Percentiles rank a stretch among this genome's conserved stretches.
phyloP scores from a whole-genome alignment of 139 green algal genomes.

The Desmodesmus armatus region DNA sequence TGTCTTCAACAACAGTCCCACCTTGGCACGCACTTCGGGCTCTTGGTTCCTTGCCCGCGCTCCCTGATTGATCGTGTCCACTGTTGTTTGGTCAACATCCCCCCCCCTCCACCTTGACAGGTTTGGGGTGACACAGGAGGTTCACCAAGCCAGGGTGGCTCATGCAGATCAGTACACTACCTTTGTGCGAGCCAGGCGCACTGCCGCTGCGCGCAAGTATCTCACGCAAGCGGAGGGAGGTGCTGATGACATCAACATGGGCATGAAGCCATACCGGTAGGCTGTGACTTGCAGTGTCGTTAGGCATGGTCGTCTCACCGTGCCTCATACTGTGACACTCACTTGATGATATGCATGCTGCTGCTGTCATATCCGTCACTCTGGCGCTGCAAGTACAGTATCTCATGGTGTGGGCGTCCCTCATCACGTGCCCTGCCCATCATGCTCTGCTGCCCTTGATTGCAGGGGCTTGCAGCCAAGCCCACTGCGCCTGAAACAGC shows the following conservation, averaged over 20 bases:
- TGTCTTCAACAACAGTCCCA: too few species aligned
- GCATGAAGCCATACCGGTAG: conserved; percentile 45
- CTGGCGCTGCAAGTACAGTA: too few species aligned
- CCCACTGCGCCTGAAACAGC: not conserved
- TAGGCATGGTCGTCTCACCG: too few species aligned
- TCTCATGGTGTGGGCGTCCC: too few species aligned
- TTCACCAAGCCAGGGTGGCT: not conserved
- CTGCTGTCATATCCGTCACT: not conserved
- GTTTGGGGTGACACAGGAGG: conserved; percentile 23
- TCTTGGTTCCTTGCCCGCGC: too few species aligned
- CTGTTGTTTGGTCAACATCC: too few species aligned
- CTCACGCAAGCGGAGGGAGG: conserved; percentile 16
- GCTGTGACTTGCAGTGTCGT: not conserved
- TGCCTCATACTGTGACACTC: too few species aligned
- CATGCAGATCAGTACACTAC: conserved; percentile 40
- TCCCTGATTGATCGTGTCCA: too few species aligned
- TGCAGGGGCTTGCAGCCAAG: conserved; percentile 15
- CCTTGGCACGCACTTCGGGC: too few species aligned
- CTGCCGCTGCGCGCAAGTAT: not conserved
- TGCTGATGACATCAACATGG: conserved; percentile 34
- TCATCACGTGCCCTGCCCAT: too few species aligned
- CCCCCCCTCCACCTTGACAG: conserved; percentile 21
- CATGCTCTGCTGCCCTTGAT: too few species aligned
- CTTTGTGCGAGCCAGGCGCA: conserved; percentile 10
- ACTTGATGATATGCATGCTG: too few species aligned